A percentile compares a stretch with the other conserved stretches of the same genome.
These are phyloP conservation scores for Obelidium mucronatum DNA, from an alignment of 192 early-diverging fungal species.

Conservation along the genomic window DNA sequence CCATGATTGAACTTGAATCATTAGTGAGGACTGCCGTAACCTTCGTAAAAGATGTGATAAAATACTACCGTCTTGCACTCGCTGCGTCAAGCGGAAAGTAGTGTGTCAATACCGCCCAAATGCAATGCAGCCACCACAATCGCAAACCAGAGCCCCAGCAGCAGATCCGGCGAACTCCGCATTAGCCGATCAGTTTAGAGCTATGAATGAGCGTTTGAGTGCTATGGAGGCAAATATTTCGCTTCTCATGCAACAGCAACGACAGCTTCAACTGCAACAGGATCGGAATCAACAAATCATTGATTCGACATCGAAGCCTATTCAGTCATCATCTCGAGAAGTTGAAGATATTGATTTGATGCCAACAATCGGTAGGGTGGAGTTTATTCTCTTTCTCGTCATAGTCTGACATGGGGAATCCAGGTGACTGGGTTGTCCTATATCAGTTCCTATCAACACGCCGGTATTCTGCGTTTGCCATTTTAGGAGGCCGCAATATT, in stretches of 20 bases:
- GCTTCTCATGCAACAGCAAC: neutral
- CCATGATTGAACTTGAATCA: no score
- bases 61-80: neutral
- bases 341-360: constrained; percentile 9
- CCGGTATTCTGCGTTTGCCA: neutral
- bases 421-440: constrained; percentile 19
- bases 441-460: neutral
- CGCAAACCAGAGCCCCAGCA: neutral
- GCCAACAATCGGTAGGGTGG: constrained; percentile 8
- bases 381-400: no score
- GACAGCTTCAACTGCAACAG: no score
- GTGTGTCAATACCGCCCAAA: neutral
- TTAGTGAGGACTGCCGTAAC: neutral
- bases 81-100: constrained; percentile 8
- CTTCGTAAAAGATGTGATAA: constrained; percentile 8
- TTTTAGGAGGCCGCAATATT: neutral
- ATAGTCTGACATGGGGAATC: no score
- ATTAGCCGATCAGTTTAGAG: neutral
- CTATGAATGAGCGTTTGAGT: neutral
- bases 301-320: neutral
- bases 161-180: neutral
- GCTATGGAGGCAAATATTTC: neutral
- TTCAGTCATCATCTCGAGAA: no score
- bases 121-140: neutral
- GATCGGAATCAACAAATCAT: no score